Base-by-base conservation (phyloP, 805 yeast species). In the Wickerhamiella occidentalis region DNA sequence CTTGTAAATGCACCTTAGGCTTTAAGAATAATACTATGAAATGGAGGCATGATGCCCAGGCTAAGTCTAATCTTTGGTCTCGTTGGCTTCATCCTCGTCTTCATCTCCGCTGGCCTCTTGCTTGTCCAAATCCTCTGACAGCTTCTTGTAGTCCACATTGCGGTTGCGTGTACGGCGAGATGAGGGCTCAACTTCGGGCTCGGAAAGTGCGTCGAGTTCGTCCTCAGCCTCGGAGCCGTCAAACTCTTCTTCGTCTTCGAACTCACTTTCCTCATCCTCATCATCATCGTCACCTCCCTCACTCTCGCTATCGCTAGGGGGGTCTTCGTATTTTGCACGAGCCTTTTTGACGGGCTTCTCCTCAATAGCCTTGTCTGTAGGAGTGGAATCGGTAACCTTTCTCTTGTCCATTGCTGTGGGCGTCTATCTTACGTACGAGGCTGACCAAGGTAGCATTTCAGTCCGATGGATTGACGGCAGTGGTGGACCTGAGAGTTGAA, bases 141-240 rank as follows among this genome's bases (percentile, higher is more conserved):
- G 86, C 66, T 84, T 81, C 51, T 78, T 72, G 64, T 82, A 87
- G 66, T 87, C 96, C 57, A 88, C 82, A 17, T 81, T 82, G 61
- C 80, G 82, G 13, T 19, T 9, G 26, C 44, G 51, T 13, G 96
- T 94, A 57, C 96, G 77, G 6, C 96, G 83, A 67, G 94, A 68
- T 15, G 66, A 66, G n/a, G 82, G 73, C 55, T 86, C 86, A 62
- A 87, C 86, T 66, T 87, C 88, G 36, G 86, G 69, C 36, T 82
- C 72, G 61, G 85, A 94, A 56, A 87, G 51, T 40, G 57, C 56
- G 25, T 48, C 46, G 36, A 52, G 35, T 28, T 57, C 29, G 49
- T 54, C 50, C 51, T 52, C 51, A 49, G 44, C 40, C 40, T 50
- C 36, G 25, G 46, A 52, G 44, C 35, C 52, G 22, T 57, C 54